Evolutionary conservation across 75 land plant species (phyloP), one percentile per base, ranked within the genome.

Genomic region (Larix kaempferi): DNA sequence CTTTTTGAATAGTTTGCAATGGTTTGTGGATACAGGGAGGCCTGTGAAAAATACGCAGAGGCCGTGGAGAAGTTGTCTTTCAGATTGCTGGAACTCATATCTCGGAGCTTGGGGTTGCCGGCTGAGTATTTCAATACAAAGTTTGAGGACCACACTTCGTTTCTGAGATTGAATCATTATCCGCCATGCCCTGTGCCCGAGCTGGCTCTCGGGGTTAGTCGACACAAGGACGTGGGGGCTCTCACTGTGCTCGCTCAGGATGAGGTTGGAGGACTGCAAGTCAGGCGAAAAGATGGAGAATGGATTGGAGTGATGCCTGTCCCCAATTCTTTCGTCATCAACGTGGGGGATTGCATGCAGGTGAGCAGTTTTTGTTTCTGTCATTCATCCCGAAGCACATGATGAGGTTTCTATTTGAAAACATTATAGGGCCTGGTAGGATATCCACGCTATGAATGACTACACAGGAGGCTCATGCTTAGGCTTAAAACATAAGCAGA

Each of bases 151-250:
- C 80, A 81, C 27, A 84, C 85, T 29, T 82, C 81, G 58, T 81
- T 77, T 56, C 29, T 89, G 25, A 79, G 98, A 49, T 79, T 95
- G 62, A 95, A 95, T 81, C 83, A 91, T 86, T 95, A 95, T 74
- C 93, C 98, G 0, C 82, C 84, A 0, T 95, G 98, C 78, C 93
- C 98, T 1, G 56, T 21, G 11, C 95, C 98, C 0, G 77, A 93
- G 57, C 77, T 95, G 11, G 95, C 89, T 22, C 80, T 95, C 8
- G 95, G 93, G 10, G 91, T 93, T 58, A 90, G 91, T 35, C 85
- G 90, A 5, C 98, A 95, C 82, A 95, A 93, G 87, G 98, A 95
- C 66, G 77, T 77, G 21, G 88, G 89, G 0, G 95, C 81, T 8
- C 65, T 93, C 29, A 92, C 95, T 26, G 74, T 95, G 59, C 83